phyloP scores from a whole-genome alignment of 2,329 filamentous ascomycete species.

The Mariannaea elegans region DNA sequence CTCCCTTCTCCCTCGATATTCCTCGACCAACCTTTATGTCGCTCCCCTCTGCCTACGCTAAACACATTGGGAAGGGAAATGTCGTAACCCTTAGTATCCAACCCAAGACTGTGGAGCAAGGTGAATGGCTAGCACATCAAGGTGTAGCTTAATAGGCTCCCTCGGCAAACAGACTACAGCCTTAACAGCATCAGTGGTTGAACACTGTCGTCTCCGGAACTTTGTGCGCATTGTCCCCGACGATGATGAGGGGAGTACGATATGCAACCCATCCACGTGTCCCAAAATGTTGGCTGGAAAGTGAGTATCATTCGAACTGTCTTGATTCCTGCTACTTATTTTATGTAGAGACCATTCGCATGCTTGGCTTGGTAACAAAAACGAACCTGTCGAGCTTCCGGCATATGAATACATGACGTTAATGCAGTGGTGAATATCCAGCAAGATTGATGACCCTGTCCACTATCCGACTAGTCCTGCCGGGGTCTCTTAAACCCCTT shows the following conservation, averaged over 20 bases:
- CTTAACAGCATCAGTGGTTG: constrained; percentile 70
- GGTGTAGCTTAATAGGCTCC: constrained; percentile 59
- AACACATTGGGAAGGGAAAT: constrained; percentile 93
- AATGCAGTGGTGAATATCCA: constrained; percentile 94
- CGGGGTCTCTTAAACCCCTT: constrained; percentile 69
- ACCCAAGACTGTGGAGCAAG: constrained; percentile 89
- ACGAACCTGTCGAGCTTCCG: constrained; percentile 87
- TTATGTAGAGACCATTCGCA: constrained; percentile 80
- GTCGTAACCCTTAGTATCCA: constrained; percentile 95
- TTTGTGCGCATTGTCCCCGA: constrained; percentile 89
- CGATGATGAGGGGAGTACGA: constrained; percentile 76
- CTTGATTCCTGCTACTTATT: not conserved
- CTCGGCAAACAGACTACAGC: not conserved
- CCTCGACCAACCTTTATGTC: too few relatives aligned
- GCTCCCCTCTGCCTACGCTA: constrained; percentile 76
- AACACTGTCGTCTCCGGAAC: constrained; percentile 88
- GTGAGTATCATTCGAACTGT: constrained; percentile 62
- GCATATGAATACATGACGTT: constrained; percentile 92
- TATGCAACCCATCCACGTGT: constrained; percentile 85
- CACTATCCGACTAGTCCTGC: constrained; percentile 89
- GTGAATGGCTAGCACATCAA: constrained; percentile 95
- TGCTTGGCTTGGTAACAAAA: constrained; percentile 89
- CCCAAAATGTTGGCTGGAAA: constrained; percentile 92
- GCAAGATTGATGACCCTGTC: constrained; percentile 86
- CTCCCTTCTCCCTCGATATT: too few relatives aligned